phyloP scores from a whole-genome alignment of 495 filamentous ascomycete species.

The Cercophora sp. region DNA sequence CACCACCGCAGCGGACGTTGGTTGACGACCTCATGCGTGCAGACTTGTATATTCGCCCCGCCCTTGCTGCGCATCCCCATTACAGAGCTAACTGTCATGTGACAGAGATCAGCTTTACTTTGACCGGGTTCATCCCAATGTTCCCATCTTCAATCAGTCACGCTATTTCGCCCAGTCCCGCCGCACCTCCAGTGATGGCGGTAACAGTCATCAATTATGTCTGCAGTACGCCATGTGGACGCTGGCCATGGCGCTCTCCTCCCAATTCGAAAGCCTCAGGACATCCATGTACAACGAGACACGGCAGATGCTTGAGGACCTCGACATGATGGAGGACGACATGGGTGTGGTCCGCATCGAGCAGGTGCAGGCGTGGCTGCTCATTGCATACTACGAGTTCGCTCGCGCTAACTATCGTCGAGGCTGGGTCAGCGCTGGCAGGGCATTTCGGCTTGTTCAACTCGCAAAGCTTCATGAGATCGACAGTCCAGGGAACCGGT shows the following conservation, averaged over 20 bases:
- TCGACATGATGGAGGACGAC: constrained; percentile 29
- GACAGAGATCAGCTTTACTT: constrained; percentile 54
- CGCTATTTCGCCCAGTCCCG: constrained; percentile 24
- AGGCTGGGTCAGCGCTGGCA: constrained; percentile 52
- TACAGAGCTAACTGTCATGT: background rate
- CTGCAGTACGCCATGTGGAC: constrained; percentile 57
- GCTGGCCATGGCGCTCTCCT: constrained; percentile 48
- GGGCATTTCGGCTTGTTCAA: constrained; percentile 51
- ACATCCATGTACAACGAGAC: constrained; percentile 48
- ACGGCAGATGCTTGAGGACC: constrained; percentile 41
- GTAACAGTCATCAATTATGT: constrained; percentile 35
- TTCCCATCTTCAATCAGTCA: constrained; percentile 50
- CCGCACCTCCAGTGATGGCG: constrained; percentile 7
- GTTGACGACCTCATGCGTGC: constrained; percentile 39
- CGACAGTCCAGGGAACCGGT: constrained; percentile 32
- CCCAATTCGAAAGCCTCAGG: constrained; percentile 46
- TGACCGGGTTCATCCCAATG: constrained; percentile 52
- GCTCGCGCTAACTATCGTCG: constrained; percentile 42
- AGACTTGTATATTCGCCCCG: constrained; percentile 36
- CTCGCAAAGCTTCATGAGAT: constrained; percentile 47
- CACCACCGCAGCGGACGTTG: constrained; percentile 17
- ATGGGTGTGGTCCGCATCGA: constrained; percentile 32
- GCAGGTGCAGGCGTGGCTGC: constrained; percentile 52
- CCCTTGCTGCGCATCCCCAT: background rate
- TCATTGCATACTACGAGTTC: constrained; percentile 52